Evolutionary conservation across 1,139 yeast genomes (phyloP).

Genomic region (Pichiaceae sp.): DNA sequence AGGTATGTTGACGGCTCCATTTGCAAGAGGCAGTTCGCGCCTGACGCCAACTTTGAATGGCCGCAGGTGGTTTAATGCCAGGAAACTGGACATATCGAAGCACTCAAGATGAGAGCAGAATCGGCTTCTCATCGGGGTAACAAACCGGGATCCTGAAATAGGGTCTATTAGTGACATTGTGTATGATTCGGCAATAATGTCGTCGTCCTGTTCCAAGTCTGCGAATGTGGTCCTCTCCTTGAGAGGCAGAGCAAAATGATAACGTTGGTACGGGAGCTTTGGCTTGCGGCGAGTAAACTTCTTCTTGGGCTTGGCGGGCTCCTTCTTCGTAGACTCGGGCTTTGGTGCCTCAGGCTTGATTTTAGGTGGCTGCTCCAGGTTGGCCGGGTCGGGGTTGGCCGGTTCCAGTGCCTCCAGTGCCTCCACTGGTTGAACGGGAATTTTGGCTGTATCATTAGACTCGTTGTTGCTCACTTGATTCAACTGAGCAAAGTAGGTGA

Average conservation of each 20-base stretch:
- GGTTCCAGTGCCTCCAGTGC: too few relatives aligned
- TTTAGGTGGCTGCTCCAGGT: too few relatives aligned
- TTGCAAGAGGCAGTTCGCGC: slow-evolving; percentile 7
- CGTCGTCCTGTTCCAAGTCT: slow-evolving; percentile 12
- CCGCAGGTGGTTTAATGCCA: slow-evolving; percentile 18
- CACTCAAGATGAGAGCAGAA: slow-evolving; percentile 25
- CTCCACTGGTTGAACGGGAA: too few relatives aligned
- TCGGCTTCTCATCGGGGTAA: slow-evolving; percentile 19
- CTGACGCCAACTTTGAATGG: slow-evolving; percentile 19
- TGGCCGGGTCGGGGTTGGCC: too few relatives aligned
- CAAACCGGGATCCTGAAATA: slow-evolving; percentile 17
- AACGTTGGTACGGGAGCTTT: slow-evolving; percentile 2
- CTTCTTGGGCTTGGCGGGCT: slow-evolving; percentile 1
- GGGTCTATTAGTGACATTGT: slow-evolving; percentile 22
- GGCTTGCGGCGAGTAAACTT: not conserved
- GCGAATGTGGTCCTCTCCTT: slow-evolving; percentile 1
- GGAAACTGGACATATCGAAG: slow-evolving; percentile 22
- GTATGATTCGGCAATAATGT: slow-evolving; percentile 18
- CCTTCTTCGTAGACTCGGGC: too few relatives aligned
- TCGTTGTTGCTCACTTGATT: not conserved
- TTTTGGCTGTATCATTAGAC: too few relatives aligned
- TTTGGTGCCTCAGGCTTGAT: too few relatives aligned
- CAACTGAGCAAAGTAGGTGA: not conserved
- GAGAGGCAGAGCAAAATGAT: slow-evolving; percentile 3
- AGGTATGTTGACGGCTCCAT: slow-evolving; percentile 13